A percentile compares a stretch with the other conserved stretches of the same genome.
Conservation (phyloP, 2,329 filamentous ascomycete genomes). For the Sclerotinia minor region DNA sequence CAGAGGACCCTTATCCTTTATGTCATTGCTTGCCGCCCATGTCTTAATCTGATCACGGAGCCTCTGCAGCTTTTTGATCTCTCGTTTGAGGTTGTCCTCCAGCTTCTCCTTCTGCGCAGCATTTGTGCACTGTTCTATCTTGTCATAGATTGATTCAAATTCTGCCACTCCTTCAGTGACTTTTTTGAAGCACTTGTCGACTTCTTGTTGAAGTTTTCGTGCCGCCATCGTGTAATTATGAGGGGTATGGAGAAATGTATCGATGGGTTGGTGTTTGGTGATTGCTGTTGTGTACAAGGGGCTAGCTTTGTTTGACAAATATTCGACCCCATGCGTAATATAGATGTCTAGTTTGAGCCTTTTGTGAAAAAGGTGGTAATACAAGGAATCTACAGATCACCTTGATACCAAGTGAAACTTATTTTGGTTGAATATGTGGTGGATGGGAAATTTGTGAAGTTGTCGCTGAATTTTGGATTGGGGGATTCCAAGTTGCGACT, state of each 20-base stretch:
- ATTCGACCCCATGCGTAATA: constrained; percentile 36
- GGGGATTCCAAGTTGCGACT: constrained; percentile 17
- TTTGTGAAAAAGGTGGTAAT: constrained; percentile 22
- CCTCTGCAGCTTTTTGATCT: constrained; percentile 99
- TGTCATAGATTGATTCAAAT: constrained; percentile 95
- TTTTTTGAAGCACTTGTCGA: constrained; percentile 99
- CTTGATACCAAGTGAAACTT: constrained; percentile 17
- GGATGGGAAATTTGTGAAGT: background rate
- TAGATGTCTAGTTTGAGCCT: constrained; percentile 18
- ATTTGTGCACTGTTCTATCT: constrained; percentile 91
- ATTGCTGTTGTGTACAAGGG: constrained; percentile 37
- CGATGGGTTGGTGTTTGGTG: constrained; percentile 29
- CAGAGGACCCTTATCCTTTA: constrained; percentile 97
- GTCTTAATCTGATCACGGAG: constrained; percentile 99
- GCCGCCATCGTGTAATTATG: constrained; percentile 71
- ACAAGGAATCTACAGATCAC: constrained; percentile 27
- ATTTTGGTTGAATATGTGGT: background rate
- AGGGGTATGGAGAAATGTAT: constrained; percentile 26
- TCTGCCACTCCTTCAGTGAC: constrained; percentile 87
- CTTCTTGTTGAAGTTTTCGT: constrained; percentile 95
- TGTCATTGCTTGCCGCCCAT: constrained; percentile 97
- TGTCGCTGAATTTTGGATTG: constrained; percentile 9
- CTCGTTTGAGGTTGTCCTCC: constrained; percentile 95
- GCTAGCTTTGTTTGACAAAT: constrained; percentile 35
- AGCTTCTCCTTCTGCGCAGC: constrained; percentile 96